phyloP scores from a whole-genome alignment of 2,329 filamentous ascomycete genomes.

The Paecilomyces sp. region DNA sequence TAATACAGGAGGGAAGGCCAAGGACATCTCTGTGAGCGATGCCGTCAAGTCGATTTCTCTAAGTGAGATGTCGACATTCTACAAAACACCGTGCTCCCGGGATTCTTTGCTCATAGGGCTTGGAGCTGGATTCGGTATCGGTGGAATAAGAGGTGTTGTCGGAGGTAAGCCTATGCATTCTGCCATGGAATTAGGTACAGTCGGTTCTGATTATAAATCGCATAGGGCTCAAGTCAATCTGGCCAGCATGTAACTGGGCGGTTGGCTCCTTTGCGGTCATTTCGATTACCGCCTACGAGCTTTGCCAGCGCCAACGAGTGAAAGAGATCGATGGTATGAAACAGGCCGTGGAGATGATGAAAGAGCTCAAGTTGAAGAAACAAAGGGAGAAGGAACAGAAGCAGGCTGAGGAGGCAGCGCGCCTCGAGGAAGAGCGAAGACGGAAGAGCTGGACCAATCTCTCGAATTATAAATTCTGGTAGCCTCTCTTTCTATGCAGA shows the following conservation, averaged over 20 bases:
- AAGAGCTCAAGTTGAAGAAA: constrained; percentile 62
- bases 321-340: constrained; percentile 79
- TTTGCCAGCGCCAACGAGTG: constrained; percentile 67
- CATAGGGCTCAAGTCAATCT: constrained; percentile 48
- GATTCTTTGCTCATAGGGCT: constrained; percentile 81
- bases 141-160: constrained; percentile 65
- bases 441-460: constrained; percentile 37
- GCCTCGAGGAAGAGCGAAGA: constrained; percentile 31
- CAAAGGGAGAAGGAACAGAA: constrained; percentile 43
- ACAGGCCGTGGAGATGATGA: constrained; percentile 74
- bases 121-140: constrained; percentile 66
- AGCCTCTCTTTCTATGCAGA: constrained; percentile 11
- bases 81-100: constrained; percentile 75
- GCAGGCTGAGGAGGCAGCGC: constrained; percentile 27
- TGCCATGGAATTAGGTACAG: not conserved
- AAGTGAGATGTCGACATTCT: constrained; percentile 53
- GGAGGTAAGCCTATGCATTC: constrained; percentile 52
- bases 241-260: constrained; percentile 74
- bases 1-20: constrained; percentile 52
- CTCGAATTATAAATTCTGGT: constrained; percentile 43
- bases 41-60: constrained; percentile 40
- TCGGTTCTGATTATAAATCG: constrained; percentile 9
- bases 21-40: constrained; percentile 35
- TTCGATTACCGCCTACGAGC: constrained; percentile 71
- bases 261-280: constrained; percentile 67